A percentile compares a stretch with the other conserved stretches of the same genome.
Evolutionary conservation across 164 flowering plant species (phyloP).

Genomic region (Chloranthus sessilifolius): DNA sequence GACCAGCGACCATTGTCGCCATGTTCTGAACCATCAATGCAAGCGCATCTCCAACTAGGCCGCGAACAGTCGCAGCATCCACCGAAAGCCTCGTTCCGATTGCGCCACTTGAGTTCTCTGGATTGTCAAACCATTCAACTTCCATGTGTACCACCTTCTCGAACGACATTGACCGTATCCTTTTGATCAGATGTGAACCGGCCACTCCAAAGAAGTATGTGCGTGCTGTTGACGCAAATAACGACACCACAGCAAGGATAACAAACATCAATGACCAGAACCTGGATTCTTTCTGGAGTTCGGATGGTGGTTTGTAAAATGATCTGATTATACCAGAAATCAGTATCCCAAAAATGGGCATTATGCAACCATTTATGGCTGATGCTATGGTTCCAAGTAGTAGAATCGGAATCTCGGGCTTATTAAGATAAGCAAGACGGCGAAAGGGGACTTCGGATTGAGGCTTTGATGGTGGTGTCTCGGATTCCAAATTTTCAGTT

Average conservation of each 20-base stretch:
- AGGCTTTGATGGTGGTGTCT: neutral
- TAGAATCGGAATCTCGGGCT: constrained; percentile 38
- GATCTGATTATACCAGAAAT: constrained; percentile 24
- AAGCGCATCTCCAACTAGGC: constrained; percentile 41
- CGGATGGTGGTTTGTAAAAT: constrained; percentile 24
- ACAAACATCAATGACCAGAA: constrained; percentile 39
- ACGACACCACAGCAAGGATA: constrained; percentile 20
- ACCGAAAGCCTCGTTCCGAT: constrained; percentile 44
- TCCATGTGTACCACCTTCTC: constrained; percentile 27
- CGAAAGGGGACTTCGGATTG: constrained; percentile 22
- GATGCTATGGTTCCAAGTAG: constrained; percentile 31
- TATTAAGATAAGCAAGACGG: constrained; percentile 41
- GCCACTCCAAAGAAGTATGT: constrained; percentile 25
- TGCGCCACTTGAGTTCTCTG: constrained; percentile 34
- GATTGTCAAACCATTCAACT: constrained; percentile 27
- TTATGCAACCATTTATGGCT: constrained; percentile 26
- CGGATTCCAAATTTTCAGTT: constrained; percentile 2
- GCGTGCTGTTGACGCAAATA: constrained; percentile 10
- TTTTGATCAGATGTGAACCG: constrained; percentile 15
- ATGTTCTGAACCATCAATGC: constrained; percentile 31
- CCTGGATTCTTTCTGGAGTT: constrained; percentile 29
- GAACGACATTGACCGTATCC: constrained; percentile 24
- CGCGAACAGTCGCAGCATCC: constrained; percentile 32
- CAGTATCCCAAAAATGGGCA: constrained; percentile 34
- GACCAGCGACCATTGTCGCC: constrained; percentile 31